Evolutionary conservation across 163 green algal genomes (phyloP), one percentile per base, ranked within the genome.

Genomic region (Coccomyxa subellipsoidea): DNA sequence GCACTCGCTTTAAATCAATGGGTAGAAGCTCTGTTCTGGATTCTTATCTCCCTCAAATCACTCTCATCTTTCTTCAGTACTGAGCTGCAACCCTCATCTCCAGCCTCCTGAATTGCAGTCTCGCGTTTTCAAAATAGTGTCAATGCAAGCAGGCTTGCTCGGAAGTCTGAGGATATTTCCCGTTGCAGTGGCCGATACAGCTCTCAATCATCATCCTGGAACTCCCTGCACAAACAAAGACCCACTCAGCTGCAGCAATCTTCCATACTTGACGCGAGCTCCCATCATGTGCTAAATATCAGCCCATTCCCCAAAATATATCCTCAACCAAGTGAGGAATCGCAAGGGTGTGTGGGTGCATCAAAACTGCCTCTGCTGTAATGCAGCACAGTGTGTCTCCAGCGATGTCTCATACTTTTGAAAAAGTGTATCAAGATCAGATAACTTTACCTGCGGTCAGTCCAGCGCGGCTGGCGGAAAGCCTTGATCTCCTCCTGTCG

Each of bases 401-500:
- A 18, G 66, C 18, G 1, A 35, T 37, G n/a, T 23, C 36, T 66
- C 21, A 18, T 36, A 10, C 25, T n/a, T 29, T 47, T 34, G 77
- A n/a, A 39, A 53, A 21, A 2, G 47, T 47, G 40, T 35, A 21
- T 21, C 78, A 35, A 76, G 36, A 4, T 3, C 1, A 21, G 21
- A 66, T 27, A 53, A 76, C 10, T 7, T 23, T 38, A 71, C 40
- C 54, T 70, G 31, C 69, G 53, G 82, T 87, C 89, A 4, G 89
- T 93, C 89, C 89, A 92, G 38, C 89, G 85, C 18, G 89, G 81
- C 34, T 84, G 84, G 32, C 89, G 73, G 37, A 92, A 88, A 10
- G 72, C 73, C 34, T 82, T 69, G 39, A 93, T 92, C 77, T 92
- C 86, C 59, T 92, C 87, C 86, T 89, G 80, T 70, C 73, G 0